A percentile compares a stretch with the other conserved stretches of the same genome.
Evolutionary conservation across 192 early-diverging fungal species (phyloP).

Genomic region (Linnemannia hyalina): DNA sequence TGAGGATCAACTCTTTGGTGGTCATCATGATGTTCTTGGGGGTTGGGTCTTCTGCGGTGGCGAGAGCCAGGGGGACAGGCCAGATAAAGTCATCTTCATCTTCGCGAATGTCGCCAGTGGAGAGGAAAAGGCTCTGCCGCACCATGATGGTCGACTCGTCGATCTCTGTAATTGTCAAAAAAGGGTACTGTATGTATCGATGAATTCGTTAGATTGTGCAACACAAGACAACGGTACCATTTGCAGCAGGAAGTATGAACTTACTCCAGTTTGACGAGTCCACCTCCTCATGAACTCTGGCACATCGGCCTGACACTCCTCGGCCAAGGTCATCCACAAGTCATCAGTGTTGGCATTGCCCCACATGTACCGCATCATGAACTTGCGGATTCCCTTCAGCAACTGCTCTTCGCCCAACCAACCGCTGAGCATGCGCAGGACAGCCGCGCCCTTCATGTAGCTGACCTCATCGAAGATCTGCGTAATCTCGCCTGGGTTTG

Average conservation of each 20-base stretch:
- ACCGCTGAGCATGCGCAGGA: slow-evolving; percentile 84
- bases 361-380: slow-evolving; percentile 78
- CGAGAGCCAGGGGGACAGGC: slow-evolving; percentile 73
- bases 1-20: slow-evolving; percentile 59
- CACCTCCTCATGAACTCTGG: slow-evolving; percentile 78
- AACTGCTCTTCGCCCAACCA: slow-evolving; percentile 66
- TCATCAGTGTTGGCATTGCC: slow-evolving; percentile 79
- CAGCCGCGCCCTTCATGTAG: slow-evolving; percentile 86
- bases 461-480: slow-evolving; percentile 92
- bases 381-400: slow-evolving; percentile 64
- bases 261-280: slow-evolving; percentile 87
- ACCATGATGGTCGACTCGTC: slow-evolving; percentile 58
- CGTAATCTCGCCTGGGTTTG: slow-evolving; percentile 76
- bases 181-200: slow-evolving; percentile 27
- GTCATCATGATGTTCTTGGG: slow-evolving; percentile 66
- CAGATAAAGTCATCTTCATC: slow-evolving; percentile 86
- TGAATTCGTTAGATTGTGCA: neutral
- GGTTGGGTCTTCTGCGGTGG: slow-evolving; percentile 62
- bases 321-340: slow-evolving; percentile 78
- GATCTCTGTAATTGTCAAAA: slow-evolving; percentile 41
- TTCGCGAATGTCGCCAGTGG: slow-evolving; percentile 82
- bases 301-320: slow-evolving; percentile 74
- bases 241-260: slow-evolving; percentile 32
- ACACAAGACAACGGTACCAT: neutral
- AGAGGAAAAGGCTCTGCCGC: slow-evolving; percentile 86